These are phyloP conservation scores for Venturia effusa DNA, from an alignment of 2,329 filamentous ascomycete genomes.

Conservation along the genomic window DNA sequence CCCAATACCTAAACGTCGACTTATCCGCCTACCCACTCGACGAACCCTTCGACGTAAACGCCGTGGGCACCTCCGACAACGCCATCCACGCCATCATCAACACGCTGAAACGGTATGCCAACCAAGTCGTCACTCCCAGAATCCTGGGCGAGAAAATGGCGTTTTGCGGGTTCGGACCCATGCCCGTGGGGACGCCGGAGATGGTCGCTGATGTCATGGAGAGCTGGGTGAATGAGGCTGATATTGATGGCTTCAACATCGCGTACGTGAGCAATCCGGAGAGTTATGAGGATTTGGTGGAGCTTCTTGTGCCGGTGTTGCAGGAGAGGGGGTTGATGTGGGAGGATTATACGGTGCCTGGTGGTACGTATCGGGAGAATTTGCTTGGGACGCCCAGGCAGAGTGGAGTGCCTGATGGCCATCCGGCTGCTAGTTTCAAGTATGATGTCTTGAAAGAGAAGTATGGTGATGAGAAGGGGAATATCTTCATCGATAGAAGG, in stretches of 20 bases:
- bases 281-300: constrained; percentile 52
- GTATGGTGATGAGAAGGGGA: neutral
- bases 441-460: neutral
- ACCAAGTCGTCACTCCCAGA: constrained; percentile 17
- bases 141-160: constrained; percentile 22
- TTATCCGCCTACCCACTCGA: constrained; percentile 47
- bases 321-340: constrained; percentile 44
- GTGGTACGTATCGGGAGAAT: constrained; percentile 46
- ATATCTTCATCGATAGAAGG: neutral
- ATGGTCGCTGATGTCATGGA: constrained; percentile 4
- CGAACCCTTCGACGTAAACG: constrained; percentile 42
- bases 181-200: constrained; percentile 27
- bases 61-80: constrained; percentile 23
- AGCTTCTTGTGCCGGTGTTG: constrained; percentile 51
- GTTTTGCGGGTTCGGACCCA: constrained; percentile 17
- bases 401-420: constrained; percentile 33
- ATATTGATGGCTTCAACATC: neutral
- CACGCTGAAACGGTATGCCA: too few species aligned
- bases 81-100: constrained; percentile 23
- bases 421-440: constrained; percentile 34
- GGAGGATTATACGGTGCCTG: constrained; percentile 36
- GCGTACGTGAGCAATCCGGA: constrained; percentile 51
- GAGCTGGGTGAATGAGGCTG: neutral
- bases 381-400: constrained; percentile 38
- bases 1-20: constrained; percentile 50